Percentiles rank a stretch among this genome's conserved stretches.
phyloP scores from a whole-genome alignment of 495 filamentous ascomycete genomes.

The Lasiosphaeriaceae sp. region DNA sequence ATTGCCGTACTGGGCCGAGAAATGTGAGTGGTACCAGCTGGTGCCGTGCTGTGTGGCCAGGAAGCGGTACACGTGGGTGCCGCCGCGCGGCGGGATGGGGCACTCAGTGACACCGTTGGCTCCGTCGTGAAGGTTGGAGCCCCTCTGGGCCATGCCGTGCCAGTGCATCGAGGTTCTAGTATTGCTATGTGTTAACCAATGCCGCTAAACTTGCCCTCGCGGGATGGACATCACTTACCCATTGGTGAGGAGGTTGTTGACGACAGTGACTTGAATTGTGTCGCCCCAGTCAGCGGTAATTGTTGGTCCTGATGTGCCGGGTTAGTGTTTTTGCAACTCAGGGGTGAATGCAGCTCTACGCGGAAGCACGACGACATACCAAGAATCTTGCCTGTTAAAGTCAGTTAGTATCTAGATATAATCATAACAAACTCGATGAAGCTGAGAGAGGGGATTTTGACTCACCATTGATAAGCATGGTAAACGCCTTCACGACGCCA shows the following conservation, averaged over 20 bases:
- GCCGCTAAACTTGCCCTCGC: too few species aligned
- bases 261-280: conserved; percentile 51
- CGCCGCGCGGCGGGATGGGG: conserved; percentile 47
- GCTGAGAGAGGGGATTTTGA: neutral
- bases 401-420: neutral
- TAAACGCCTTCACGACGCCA: conserved; percentile 32
- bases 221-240: conserved; percentile 15
- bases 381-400: too few species aligned
- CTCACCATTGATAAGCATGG: conserved; percentile 41
- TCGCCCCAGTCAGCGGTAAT: conserved; percentile 51
- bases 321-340: neutral
- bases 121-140: conserved; percentile 41
- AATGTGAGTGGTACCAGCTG: conserved; percentile 58
- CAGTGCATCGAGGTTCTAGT: conserved; percentile 46
- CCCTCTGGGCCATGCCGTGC: conserved; percentile 48
- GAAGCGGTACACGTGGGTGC: conserved; percentile 44
- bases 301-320: too few species aligned
- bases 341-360: neutral
- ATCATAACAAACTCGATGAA: neutral
- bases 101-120: conserved; percentile 53
- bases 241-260: conserved; percentile 47
- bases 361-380: too few species aligned
- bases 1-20: conserved; percentile 54
- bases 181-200: too few species aligned
- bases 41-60: conserved; percentile 52